phyloP scores from a whole-genome alignment of 306 rosid species.

The Cicer yamashitae region DNA sequence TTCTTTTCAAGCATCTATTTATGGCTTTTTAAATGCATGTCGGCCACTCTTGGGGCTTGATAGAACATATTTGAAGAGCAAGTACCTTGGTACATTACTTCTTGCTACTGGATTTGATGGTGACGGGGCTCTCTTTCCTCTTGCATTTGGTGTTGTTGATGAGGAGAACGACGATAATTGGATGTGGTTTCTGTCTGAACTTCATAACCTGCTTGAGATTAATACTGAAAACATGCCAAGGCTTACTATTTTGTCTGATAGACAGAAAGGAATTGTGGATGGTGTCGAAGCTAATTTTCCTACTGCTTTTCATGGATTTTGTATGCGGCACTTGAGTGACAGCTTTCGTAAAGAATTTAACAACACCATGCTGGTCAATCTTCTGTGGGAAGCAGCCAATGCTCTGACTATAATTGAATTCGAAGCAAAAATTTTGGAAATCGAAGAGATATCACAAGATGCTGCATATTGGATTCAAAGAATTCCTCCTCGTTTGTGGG shows the following conservation, averaged over 20 bases:
- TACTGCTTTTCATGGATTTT: conserved; percentile 89
- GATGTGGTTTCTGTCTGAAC: conserved; percentile 95
- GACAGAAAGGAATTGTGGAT: conserved; percentile 82
- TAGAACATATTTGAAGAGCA: conserved; percentile 77
- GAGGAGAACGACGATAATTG: conserved; percentile 87
- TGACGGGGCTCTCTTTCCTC: conserved; percentile 82
- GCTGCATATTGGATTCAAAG: conserved; percentile 84
- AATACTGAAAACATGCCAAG: conserved; percentile 91
- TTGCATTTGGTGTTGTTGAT: conserved; percentile 88
- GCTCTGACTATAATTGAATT: conserved; percentile 78
- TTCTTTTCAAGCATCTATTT: conserved; percentile 85
- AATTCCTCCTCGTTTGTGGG: conserved; percentile 83
- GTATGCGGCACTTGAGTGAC: conserved; percentile 85
- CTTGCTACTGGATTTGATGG: conserved; percentile 86
- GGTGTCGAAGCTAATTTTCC: conserved; percentile 84
- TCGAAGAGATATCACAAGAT: conserved; percentile 81
- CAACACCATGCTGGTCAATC: conserved; percentile 71
- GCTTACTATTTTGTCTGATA: conserved; percentile 86
- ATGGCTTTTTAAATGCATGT: conserved; percentile 84
- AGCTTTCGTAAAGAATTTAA: conserved; percentile 91
- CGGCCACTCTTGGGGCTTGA: conserved; percentile 87
- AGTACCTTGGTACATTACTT: conserved; percentile 81
- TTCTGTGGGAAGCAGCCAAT: conserved; percentile 85
- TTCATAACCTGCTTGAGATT: conserved; percentile 77
- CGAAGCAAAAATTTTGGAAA: conserved; percentile 74